Evolutionary conservation across 208 protist species (phyloP), one percentile per base, ranked within the genome.

Genomic region (Crithidia thermophila): DNA sequence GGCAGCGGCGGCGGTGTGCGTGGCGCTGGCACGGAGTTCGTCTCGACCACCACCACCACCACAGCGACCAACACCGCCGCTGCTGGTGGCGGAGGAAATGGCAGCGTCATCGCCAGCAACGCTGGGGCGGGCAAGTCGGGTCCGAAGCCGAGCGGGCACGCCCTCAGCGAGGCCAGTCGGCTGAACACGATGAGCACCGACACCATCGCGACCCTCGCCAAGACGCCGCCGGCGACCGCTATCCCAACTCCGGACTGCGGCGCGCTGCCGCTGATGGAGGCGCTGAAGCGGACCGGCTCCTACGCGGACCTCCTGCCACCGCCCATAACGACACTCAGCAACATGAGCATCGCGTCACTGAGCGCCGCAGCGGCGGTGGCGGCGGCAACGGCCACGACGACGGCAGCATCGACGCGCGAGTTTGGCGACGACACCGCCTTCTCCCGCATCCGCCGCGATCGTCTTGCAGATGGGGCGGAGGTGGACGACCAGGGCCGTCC

Each of bases 211-310:
- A 62, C 40, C 9, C 46, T 56, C 28, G 53, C 51, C 2, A 25
- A 31, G 27, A 36, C 51, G 33, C 30, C 43, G 3, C 30, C 68
- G 8, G 25, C 45, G 0, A 39, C 53, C 39, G 57, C 52, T 20
- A 21, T 40, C 11, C 57, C 56, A 1, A 46, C 67, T 10, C 42
- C 73, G 8, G 56, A 75, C 25, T 63, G 34, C 30, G 69, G 55
- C 1, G 46, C 50, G 11, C 58, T 72, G n/a, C 58, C 53, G 13
- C 58, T 75, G 14, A 75, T 75, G 55, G 52, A 75, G 14, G 69
- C 52, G 20, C 55, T 75, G 43, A 50, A 60, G 45, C 52, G 53
- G 21, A 75, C 45, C 27, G 69, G 69, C 25, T 66, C 61, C n/a
- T 75, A 75, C 47, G 46, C 61, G 45, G 55, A 63, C 13, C 36